These are phyloP conservation scores for Cyberlindnera japonica DNA, from an alignment of 805 yeast genomes.

Conservation along the genomic window DNA sequence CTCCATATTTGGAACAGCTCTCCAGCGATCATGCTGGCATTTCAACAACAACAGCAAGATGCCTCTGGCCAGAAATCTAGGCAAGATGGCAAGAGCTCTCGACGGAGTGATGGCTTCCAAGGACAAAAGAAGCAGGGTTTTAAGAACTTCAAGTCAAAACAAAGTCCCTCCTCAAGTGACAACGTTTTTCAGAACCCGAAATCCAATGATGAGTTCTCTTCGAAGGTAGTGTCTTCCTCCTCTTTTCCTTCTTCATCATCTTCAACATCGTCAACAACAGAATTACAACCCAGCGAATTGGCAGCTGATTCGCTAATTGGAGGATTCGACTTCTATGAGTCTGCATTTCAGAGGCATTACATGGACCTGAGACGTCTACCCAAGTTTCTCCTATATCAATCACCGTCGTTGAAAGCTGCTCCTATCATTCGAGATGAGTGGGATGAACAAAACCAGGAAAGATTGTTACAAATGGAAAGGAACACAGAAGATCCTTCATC, in stretches of 20 bases:
- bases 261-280: neutral
- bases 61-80: neutral
- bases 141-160: neutral
- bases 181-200: conserved; percentile 8
- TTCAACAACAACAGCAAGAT: conserved; percentile 5
- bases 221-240: neutral
- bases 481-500: conserved; percentile 58
- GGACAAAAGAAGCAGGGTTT: neutral
- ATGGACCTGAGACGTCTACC: conserved; percentile 29
- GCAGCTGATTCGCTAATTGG: conserved; percentile 24
- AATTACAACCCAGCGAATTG: conserved; percentile 7
- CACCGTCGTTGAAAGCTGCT: conserved; percentile 32
- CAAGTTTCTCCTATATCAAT: conserved; percentile 34
- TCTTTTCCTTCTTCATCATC: neutral
- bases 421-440: conserved; percentile 45
- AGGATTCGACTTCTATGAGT: conserved; percentile 16
- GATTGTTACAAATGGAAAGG: conserved; percentile 51
- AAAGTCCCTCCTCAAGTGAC: neutral
- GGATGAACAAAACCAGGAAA: conserved; percentile 72
- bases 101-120: neutral
- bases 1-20: neutral
- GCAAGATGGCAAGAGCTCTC: conserved; percentile 2
- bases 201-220: neutral
- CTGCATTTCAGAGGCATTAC: neutral
- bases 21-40: conserved; percentile 10